Percentiles rank a stretch among this genome's conserved stretches.
Conservation (phyloP, 257 asterid genomes). For the Eucommia ulmoides region DNA sequence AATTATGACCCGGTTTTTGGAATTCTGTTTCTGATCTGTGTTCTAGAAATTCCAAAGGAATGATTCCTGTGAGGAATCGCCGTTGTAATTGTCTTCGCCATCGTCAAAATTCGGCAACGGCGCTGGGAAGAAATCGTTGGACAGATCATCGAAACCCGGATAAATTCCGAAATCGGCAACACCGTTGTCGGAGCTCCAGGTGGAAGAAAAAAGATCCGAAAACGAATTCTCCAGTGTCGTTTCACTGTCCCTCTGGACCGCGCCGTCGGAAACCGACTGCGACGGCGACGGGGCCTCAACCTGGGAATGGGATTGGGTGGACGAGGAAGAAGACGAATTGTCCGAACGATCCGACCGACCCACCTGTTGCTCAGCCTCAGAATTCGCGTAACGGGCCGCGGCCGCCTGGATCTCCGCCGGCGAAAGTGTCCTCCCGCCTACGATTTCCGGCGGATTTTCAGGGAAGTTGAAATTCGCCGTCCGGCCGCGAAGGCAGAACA, state of each 20-base stretch:
- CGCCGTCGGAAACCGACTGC: slow-evolving; percentile 32
- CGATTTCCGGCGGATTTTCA: slow-evolving; percentile 24
- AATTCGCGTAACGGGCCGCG: slow-evolving; percentile 50
- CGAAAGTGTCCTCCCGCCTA: slow-evolving; percentile 39
- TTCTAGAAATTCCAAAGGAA: slow-evolving; percentile 50
- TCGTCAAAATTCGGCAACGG: slow-evolving; percentile 21
- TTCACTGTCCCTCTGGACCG: slow-evolving; percentile 19
- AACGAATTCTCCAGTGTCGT: slow-evolving; percentile 28
- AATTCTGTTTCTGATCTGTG: neutral
- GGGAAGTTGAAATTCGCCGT: slow-evolving; percentile 62
- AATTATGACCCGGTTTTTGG: slow-evolving; percentile 8
- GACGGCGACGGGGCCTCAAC: slow-evolving; percentile 51
- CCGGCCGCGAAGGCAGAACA: slow-evolving; percentile 54
- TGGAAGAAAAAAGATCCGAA: slow-evolving; percentile 26
- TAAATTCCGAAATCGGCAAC: slow-evolving; percentile 37
- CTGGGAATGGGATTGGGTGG: slow-evolving; percentile 13
- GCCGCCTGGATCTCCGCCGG: slow-evolving; percentile 53
- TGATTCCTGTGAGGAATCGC: slow-evolving; percentile 24
- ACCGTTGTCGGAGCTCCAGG: slow-evolving; percentile 16
- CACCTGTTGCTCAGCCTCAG: no score
- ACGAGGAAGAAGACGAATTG: slow-evolving; percentile 16
- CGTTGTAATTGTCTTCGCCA: slow-evolving; percentile 27
- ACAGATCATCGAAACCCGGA: slow-evolving; percentile 49
- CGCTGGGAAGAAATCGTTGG: slow-evolving; percentile 23
- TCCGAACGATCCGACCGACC: slow-evolving; percentile 25